Conservation (phyloP, 108 stramenopile species). For the Pelagomonas calceolata region DNA sequence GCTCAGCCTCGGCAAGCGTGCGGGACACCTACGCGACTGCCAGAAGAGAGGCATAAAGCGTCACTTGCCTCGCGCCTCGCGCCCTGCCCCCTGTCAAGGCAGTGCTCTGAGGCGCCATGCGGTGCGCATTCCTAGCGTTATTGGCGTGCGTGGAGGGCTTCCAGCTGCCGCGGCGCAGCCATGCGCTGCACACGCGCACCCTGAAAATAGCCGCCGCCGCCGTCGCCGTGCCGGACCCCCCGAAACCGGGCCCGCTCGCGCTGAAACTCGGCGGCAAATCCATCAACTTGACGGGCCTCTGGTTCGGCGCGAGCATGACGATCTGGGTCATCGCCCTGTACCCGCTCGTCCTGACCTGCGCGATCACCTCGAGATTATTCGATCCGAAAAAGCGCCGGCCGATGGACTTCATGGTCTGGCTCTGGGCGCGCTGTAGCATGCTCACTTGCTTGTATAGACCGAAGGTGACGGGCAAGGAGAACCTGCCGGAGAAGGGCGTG, state of each 20-base stretch:
- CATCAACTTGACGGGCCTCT: background rate
- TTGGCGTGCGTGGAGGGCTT: too few species aligned
- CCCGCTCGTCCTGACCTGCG: slow-evolving; percentile 1
- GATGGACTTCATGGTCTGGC: slow-evolving; percentile 1
- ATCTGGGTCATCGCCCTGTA: background rate
- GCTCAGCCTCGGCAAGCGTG: too few species aligned
- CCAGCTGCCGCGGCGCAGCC: too few species aligned
- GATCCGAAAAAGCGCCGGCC: background rate
- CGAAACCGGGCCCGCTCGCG: background rate
- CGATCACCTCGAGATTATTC: background rate
- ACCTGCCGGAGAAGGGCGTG: slow-evolving; percentile 1
- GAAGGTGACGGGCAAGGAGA: background rate
- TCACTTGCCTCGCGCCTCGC: too few species aligned
- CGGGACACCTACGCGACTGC: too few species aligned
- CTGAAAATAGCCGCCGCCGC: too few species aligned
- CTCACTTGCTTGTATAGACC: background rate
- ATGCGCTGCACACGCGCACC: too few species aligned
- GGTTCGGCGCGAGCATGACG: too few species aligned
- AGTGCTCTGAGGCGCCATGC: too few species aligned
- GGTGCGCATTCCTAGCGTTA: too few species aligned
- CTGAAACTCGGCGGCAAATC: background rate
- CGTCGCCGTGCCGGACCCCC: background rate
- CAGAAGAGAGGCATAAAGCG: too few species aligned
- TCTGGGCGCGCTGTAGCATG: slow-evolving; percentile 4
- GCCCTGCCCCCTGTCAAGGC: too few species aligned